phyloP scores from a whole-genome alignment of 2,329 filamentous ascomycete genomes.

The Neonectria sp. region DNA sequence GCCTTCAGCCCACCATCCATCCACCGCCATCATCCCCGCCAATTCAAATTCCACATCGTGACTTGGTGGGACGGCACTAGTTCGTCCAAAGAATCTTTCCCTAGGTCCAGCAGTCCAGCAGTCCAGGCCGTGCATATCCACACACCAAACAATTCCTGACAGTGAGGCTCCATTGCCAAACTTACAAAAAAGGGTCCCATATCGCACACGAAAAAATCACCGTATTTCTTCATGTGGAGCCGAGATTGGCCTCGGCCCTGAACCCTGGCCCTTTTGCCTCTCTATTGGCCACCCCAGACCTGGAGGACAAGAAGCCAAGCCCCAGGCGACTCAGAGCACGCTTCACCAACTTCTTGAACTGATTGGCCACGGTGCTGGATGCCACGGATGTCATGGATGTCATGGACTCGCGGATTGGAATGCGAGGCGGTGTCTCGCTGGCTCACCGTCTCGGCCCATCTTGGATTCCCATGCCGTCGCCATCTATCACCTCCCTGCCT shows the following conservation, averaged over 20 bases:
- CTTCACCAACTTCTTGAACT: constrained; percentile 27
- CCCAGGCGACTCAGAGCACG: constrained; percentile 15
- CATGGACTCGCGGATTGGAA: constrained; percentile 23
- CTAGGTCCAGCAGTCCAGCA: constrained; percentile 18
- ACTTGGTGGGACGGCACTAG: constrained; percentile 30
- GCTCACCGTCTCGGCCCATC: constrained; percentile 40
- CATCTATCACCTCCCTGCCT: constrained; percentile 26
- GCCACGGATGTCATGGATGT: constrained; percentile 1
- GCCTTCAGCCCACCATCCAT: constrained; percentile 34
- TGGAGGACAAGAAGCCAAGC: constrained; percentile 14
- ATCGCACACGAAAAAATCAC: constrained; percentile 18
- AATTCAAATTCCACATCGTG: constrained; percentile 37
- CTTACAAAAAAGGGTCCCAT: constrained; percentile 20
- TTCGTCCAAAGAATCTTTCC: constrained; percentile 15
- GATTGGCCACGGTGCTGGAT: constrained; percentile 32
- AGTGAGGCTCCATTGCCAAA: constrained; percentile 23
- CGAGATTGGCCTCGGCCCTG: constrained; percentile 39
- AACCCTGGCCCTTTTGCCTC: constrained; percentile 27
- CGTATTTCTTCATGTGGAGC: constrained; percentile 24
- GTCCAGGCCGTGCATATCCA: constrained; percentile 19
- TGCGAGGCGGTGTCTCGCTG: constrained; percentile 33
- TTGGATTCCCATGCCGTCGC: constrained; percentile 36
- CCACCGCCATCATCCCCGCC: constrained; percentile 19
- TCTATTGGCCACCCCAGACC: constrained; percentile 19
- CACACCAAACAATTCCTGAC: constrained; percentile 1